A percentile compares a stretch with the other conserved stretches of the same genome.
phyloP scores from a whole-genome alignment of 306 rosid species.

The Malus asiatica region DNA sequence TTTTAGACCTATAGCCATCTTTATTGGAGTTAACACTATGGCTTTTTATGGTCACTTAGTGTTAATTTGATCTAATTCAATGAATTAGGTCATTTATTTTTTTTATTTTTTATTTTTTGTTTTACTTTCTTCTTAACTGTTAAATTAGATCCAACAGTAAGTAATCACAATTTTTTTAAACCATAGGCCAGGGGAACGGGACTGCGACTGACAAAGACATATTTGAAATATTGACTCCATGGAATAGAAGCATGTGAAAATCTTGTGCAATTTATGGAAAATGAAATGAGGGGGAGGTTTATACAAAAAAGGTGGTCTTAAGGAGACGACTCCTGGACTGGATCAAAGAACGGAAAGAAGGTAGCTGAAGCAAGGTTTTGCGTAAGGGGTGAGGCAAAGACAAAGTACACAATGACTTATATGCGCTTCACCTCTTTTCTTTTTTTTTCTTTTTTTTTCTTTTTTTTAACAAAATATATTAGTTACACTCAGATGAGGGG shows the following conservation, averaged over 20 bases:
- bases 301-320: not conserved
- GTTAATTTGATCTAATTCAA: not conserved
- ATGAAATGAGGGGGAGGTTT: not conserved
- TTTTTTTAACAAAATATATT: too few species aligned
- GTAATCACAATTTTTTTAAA: too few species aligned
- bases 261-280: not conserved
- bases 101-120: too few species aligned
- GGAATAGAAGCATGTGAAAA: conserved; percentile 3
- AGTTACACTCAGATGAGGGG: too few species aligned
- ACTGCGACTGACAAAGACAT: too few species aligned
- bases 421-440: not conserved
- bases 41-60: not conserved
- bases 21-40: too few species aligned
- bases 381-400: not conserved
- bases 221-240: too few species aligned
- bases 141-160: not conserved
- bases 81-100: not conserved
- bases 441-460: too few species aligned
- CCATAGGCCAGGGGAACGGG: too few species aligned
- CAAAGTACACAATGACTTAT: not conserved
- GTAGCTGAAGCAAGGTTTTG: conserved; percentile 7
- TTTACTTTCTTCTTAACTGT: not conserved
- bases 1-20: too few species aligned
- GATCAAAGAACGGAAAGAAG: not conserved
- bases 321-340: conserved; percentile 2